A percentile compares a stretch with the other conserved stretches of the same genome.
Evolutionary conservation across 495 filamentous ascomycete genomes (phyloP).

Genomic region (Echria macrotheca): DNA sequence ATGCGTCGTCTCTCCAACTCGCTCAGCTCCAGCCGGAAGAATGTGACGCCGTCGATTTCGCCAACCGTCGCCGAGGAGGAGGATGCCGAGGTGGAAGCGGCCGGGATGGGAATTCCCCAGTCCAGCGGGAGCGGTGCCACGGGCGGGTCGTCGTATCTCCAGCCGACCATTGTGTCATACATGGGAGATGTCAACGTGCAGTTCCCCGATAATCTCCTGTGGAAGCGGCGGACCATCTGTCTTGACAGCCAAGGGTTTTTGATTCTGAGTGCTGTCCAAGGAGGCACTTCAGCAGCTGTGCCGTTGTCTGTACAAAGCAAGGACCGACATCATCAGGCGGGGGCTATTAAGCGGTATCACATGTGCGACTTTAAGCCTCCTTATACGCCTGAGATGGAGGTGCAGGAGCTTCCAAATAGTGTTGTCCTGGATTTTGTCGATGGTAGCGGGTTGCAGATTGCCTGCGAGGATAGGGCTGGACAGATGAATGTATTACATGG

Average conservation of each 20-base stretch:
- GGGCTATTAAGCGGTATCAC: slow-evolving; percentile 64
- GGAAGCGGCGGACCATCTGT: slow-evolving; percentile 81
- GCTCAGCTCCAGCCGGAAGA: slow-evolving; percentile 56
- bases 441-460: slow-evolving; percentile 78
- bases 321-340: slow-evolving; percentile 39
- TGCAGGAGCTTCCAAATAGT: slow-evolving; percentile 83
- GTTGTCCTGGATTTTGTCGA: slow-evolving; percentile 79
- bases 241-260: slow-evolving; percentile 73
- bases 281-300: slow-evolving; percentile 28
- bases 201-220: slow-evolving; percentile 85
- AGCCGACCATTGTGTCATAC: slow-evolving; percentile 48
- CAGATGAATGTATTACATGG: slow-evolving; percentile 61
- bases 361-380: slow-evolving; percentile 74
- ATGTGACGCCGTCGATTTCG: slow-evolving; percentile 48
- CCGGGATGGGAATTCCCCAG: slow-evolving; percentile 18
- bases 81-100: slow-evolving; percentile 38
- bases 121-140: slow-evolving; percentile 25
- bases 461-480: slow-evolving; percentile 72
- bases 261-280: slow-evolving; percentile 57
- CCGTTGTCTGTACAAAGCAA: slow-evolving; percentile 35
- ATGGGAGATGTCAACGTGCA: slow-evolving; percentile 90
- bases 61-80: slow-evolving; percentile 62
- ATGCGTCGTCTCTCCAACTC: slow-evolving; percentile 74
- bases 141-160: slow-evolving; percentile 19
- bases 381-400: slow-evolving; percentile 77